phyloP scores from a whole-genome alignment of 306 rosid genomes.

The Ziziphus jujuba region DNA sequence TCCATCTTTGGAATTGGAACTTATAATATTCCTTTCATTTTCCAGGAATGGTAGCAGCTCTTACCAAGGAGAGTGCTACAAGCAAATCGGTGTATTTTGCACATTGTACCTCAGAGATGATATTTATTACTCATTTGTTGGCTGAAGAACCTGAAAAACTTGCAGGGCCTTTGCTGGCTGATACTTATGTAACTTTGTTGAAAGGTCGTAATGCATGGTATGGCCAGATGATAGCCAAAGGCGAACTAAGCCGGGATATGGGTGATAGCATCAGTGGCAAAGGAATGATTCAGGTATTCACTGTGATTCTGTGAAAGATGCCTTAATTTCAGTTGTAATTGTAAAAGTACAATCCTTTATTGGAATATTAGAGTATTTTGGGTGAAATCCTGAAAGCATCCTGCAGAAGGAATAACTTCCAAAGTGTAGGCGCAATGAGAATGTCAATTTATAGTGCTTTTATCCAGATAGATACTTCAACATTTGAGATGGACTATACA shows the following conservation, averaged over 20 bases:
- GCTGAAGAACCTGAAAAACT: slow-evolving; percentile 91
- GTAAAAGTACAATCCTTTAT: not conserved
- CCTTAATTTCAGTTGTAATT: not conserved
- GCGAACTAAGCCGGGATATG: slow-evolving; percentile 80
- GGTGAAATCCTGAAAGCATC: no score
- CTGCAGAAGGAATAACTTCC: no score
- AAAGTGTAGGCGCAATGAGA: no score
- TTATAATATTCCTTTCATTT: slow-evolving; percentile 10
- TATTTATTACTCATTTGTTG: slow-evolving; percentile 74
- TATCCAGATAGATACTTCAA: no score
- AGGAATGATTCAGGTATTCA: slow-evolving; percentile 91
- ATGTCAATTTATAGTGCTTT: no score
- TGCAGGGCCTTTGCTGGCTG: slow-evolving; percentile 90
- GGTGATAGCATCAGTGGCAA: slow-evolving; percentile 91
- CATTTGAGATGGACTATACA: no score
- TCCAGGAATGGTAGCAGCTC: slow-evolving; percentile 94
- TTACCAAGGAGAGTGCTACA: slow-evolving; percentile 93
- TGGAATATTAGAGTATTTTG: not conserved
- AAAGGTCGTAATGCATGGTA: slow-evolving; percentile 86
- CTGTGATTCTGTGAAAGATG: slow-evolving; percentile 4
- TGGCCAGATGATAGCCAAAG: slow-evolving; percentile 90
- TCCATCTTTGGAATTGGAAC: not conserved
- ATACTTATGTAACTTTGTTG: slow-evolving; percentile 82
- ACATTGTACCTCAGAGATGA: slow-evolving; percentile 93
- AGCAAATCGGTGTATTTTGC: slow-evolving; percentile 94